phyloP scores from a whole-genome alignment of 1,284 basidiomycete species.

The Tremellales sp. region DNA sequence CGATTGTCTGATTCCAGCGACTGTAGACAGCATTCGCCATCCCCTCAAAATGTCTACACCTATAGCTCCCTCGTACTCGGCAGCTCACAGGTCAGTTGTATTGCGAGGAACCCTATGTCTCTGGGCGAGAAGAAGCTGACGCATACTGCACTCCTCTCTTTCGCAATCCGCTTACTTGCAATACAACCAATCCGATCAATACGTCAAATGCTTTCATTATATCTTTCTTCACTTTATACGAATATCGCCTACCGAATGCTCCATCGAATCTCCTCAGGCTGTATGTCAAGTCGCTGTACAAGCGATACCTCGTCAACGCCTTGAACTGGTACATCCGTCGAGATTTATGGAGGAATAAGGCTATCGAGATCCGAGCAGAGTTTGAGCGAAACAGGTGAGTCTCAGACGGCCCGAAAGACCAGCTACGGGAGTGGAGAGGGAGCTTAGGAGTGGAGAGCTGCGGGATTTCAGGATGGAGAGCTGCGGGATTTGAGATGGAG shows the following conservation, averaged over 20 bases:
- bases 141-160: not conserved
- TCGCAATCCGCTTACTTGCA: not conserved
- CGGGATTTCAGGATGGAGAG: not conserved
- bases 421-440: not conserved
- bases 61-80: slow-evolving; percentile 58
- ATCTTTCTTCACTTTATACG: not conserved
- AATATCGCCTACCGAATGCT: not conserved
- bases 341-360: slow-evolving; percentile 78
- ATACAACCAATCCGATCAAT: not conserved
- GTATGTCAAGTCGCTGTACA: slow-evolving; percentile 90
- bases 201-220: not conserved
- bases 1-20: not conserved
- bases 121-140: not conserved
- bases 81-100: slow-evolving; percentile 59
- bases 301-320: slow-evolving; percentile 75
- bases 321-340: slow-evolving; percentile 84
- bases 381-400: slow-evolving; percentile 86
- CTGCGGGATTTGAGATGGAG: not conserved
- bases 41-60: slow-evolving; percentile 5
- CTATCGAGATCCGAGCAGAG: slow-evolving; percentile 79
- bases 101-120: not conserved
- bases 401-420: not conserved
- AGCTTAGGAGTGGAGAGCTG: no score
- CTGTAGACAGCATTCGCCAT: not conserved
- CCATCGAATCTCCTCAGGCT: slow-evolving; percentile 41